Evolutionary conservation across 805 yeast genomes (phyloP).

Genomic region (Candida boidinii): DNA sequence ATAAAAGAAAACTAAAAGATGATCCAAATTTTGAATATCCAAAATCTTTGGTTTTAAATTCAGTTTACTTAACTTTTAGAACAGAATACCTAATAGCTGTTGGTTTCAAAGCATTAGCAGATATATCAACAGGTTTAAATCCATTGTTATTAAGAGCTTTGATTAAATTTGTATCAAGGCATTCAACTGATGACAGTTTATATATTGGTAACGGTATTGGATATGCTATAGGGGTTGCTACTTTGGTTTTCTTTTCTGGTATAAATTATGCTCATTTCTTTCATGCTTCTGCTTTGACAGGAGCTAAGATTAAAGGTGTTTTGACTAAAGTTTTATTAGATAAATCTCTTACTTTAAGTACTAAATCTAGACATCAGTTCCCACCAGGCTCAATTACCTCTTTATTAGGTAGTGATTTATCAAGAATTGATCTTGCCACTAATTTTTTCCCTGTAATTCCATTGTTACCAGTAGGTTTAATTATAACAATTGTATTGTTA

Average conservation of each 20-base stretch:
- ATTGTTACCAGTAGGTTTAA: conserved; percentile 56
- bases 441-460: conserved; percentile 58
- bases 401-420: conserved; percentile 71
- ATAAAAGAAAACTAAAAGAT: conserved; percentile 19
- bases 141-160: conserved; percentile 62
- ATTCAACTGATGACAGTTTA: conserved; percentile 32
- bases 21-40: conserved; percentile 35
- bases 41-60: conserved; percentile 31
- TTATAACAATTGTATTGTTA: conserved; percentile 55
- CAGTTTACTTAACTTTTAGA: conserved; percentile 42
- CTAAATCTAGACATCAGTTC: conserved; percentile 46
- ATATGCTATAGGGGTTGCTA: conserved; percentile 60
- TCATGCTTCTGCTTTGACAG: conserved; percentile 50
- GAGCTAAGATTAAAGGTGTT: conserved; percentile 64
- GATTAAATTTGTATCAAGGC: conserved; percentile 52
- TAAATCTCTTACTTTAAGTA: conserved; percentile 57
- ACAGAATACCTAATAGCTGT: conserved; percentile 33
- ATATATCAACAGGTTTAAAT: conserved; percentile 43
- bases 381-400: conserved; percentile 70
- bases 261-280: conserved; percentile 53
- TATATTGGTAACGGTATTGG: conserved; percentile 60
- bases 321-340: conserved; percentile 62
- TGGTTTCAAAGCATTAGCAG: conserved; percentile 34
- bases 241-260: conserved; percentile 42
- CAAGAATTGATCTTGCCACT: conserved; percentile 73